A percentile compares a stretch with the other conserved stretches of the same genome.
Evolutionary conservation across 2,329 filamentous ascomycete species (phyloP).

Genomic region (Claviceps pusilla): DNA sequence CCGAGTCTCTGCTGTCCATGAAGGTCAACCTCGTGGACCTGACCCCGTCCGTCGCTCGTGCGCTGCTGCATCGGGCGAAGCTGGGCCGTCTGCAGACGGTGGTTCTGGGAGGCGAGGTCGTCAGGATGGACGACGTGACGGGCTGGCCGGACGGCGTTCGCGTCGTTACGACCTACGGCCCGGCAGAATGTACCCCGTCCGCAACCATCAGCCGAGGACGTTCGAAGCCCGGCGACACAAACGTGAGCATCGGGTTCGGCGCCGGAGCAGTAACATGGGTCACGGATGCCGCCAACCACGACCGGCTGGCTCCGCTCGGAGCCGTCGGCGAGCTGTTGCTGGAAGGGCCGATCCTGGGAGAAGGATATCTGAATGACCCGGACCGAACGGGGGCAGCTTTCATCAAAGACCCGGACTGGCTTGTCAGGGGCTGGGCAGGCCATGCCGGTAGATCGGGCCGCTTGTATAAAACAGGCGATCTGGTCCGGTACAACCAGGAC

Average conservation of each 20-base stretch:
- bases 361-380: background rate
- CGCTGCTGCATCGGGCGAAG: background rate
- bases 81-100: background rate
- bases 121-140: background rate
- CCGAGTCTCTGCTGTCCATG: background rate
- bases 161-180: constrained; percentile 11
- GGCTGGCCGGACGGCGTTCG: constrained; percentile 3
- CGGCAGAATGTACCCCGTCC: constrained; percentile 8
- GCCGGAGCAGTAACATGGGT: background rate
- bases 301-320: background rate
- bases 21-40: background rate
- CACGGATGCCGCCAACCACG: background rate
- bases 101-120: constrained; percentile 8
- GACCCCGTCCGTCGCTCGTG: background rate
- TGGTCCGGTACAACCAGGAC: constrained; percentile 9
- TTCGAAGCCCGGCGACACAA: background rate
- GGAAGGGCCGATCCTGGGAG: background rate
- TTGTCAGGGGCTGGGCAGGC: constrained; percentile 1
- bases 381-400: background rate
- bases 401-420: background rate
- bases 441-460: background rate
- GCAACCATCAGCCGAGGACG: constrained; percentile 1
- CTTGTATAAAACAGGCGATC: constrained; percentile 12
- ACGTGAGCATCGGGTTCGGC: background rate
- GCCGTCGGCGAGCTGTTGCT: constrained; percentile 4